Evolutionary conservation across 352 stramenopile genomes (phyloP).

Genomic region (Pythium scleroteichum): DNA sequence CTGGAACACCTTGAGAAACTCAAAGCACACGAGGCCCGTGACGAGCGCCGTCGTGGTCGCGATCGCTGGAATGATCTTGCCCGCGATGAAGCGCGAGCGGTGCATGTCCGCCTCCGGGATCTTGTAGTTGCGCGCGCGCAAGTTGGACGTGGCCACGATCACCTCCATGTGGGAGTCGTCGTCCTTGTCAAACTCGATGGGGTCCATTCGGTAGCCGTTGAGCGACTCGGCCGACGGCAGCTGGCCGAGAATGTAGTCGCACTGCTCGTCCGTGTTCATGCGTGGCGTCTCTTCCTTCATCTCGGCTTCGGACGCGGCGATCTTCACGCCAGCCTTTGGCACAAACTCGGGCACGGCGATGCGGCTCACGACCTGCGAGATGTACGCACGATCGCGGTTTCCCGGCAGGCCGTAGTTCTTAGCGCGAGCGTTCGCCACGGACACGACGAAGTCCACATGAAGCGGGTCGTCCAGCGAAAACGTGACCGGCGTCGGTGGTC

Average conservation of each 20-base stretch:
- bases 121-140: slow-evolving; percentile 97
- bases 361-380: slow-evolving; percentile 75
- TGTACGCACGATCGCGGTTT: slow-evolving; percentile 49
- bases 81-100: slow-evolving; percentile 98
- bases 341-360: slow-evolving; percentile 94
- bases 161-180: slow-evolving; percentile 98
- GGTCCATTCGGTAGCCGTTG: slow-evolving; percentile 88
- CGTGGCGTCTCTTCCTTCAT: slow-evolving; percentile 83
- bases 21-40: slow-evolving; percentile 97
- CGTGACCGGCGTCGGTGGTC: slow-evolving; percentile 91
- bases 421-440: slow-evolving; percentile 94
- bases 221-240: slow-evolving; percentile 85
- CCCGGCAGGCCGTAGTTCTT: slow-evolving; percentile 93
- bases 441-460: slow-evolving; percentile 96
- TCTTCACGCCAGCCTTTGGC: slow-evolving; percentile 96
- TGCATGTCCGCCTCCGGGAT: slow-evolving; percentile 98
- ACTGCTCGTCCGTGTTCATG: slow-evolving; percentile 78
- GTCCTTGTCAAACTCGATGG: slow-evolving; percentile 99
- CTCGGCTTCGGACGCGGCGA: slow-evolving; percentile 97
- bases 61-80: slow-evolving; percentile 99
- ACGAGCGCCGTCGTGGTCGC: slow-evolving; percentile 99
- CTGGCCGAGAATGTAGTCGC: slow-evolving; percentile 71
- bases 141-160: slow-evolving; percentile 96
- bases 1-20: slow-evolving; percentile 96
- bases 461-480: slow-evolving; percentile 92